A percentile compares a stretch with the other conserved stretches of the same genome.
Conservation (phyloP, 306 rosid species). For the Casuarina cunninghamiana region DNA sequence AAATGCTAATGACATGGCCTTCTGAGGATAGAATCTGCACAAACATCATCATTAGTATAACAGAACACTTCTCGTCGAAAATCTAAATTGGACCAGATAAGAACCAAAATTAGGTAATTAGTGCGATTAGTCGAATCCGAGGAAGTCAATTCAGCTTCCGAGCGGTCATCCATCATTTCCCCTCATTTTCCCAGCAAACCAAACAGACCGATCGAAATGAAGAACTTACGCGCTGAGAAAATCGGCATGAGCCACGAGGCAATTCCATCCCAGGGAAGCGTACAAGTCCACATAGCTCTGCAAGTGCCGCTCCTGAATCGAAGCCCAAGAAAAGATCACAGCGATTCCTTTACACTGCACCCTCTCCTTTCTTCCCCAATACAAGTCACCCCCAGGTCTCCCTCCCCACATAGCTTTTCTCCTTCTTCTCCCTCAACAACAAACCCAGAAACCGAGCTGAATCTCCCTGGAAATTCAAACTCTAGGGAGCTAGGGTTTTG, state of each 20-base stretch:
- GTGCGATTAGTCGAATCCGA: too few species aligned
- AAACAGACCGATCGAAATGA: neutral
- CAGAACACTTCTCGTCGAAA: neutral
- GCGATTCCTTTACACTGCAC: constrained; percentile 66
- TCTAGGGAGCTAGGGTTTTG: constrained; percentile 2
- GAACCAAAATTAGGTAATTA: neutral
- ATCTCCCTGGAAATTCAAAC: neutral
- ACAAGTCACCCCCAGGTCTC: constrained; percentile 46
- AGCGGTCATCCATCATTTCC: neutral
- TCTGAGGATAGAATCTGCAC: constrained; percentile 80
- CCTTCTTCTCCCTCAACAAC: neutral
- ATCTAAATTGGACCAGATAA: neutral
- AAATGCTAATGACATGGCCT: constrained; percentile 69
- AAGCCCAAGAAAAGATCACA: constrained; percentile 88
- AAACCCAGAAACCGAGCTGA: neutral
- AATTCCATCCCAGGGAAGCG: constrained; percentile 79
- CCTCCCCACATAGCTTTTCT: constrained; percentile 47
- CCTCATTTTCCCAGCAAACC: neutral
- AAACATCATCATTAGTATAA: constrained; percentile 12
- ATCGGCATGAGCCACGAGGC: constrained; percentile 79
- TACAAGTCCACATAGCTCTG: constrained; percentile 63
- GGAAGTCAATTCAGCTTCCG: neutral
- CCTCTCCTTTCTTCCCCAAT: constrained; percentile 76
- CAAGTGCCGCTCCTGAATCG: constrained; percentile 55
- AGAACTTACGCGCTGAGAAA: constrained; percentile 72